A percentile compares a stretch with the other conserved stretches of the same genome.
Evolutionary conservation across 2,329 filamentous ascomycete genomes (phyloP).

Genomic region (Penicillium expansum): DNA sequence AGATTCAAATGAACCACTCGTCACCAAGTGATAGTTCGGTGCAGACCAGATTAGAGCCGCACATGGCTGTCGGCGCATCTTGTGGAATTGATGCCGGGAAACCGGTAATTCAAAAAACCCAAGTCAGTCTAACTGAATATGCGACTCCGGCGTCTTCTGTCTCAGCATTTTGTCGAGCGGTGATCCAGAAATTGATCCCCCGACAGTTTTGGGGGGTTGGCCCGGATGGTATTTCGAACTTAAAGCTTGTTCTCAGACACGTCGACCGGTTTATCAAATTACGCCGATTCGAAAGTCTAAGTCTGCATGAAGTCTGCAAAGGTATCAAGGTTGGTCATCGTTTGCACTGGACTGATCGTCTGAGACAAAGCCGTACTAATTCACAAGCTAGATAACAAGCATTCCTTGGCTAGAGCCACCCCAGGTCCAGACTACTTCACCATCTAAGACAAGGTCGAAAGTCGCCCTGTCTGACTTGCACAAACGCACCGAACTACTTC

Average conservation of each 20-base stretch:
- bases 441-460: slow-evolving; percentile 42
- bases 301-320: slow-evolving; percentile 73
- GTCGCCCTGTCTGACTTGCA: slow-evolving; percentile 67
- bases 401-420: slow-evolving; percentile 71
- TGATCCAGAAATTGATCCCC: slow-evolving; percentile 70
- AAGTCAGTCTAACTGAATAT: slow-evolving; percentile 58
- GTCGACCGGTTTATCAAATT: slow-evolving; percentile 76
- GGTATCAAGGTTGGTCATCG: slow-evolving; percentile 62
- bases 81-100: slow-evolving; percentile 5
- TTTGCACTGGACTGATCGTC: neutral
- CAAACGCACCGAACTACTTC: slow-evolving; percentile 75
- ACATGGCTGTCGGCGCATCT: neutral
- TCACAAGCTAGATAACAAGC: slow-evolving; percentile 55
- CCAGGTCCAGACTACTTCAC: slow-evolving; percentile 29
- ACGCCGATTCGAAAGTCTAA: slow-evolving; percentile 76
- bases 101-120: slow-evolving; percentile 8
- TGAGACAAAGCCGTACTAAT: slow-evolving; percentile 8
- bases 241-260: slow-evolving; percentile 58
- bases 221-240: slow-evolving; percentile 58
- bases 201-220: slow-evolving; percentile 68
- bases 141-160: slow-evolving; percentile 68
- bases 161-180: slow-evolving; percentile 82
- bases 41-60: neutral
- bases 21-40: slow-evolving; percentile 8
- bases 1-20: slow-evolving; percentile 15